Base-by-base conservation (phyloP, 768 basidiomycete genomes). In the Tricholomella constricta region DNA sequence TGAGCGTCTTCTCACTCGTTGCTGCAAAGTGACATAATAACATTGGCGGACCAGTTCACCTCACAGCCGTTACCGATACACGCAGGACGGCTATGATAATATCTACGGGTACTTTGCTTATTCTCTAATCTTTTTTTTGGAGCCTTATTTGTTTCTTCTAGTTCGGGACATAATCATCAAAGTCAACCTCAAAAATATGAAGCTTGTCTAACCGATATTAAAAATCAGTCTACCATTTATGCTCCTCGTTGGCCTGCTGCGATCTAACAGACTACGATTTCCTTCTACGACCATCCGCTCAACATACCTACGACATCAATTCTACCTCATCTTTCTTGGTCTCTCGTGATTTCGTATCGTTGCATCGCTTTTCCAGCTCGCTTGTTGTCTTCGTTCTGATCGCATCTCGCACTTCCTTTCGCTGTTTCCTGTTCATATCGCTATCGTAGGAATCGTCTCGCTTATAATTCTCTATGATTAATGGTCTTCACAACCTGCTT, bases 41-140 rank as follows among this genome's bases (percentile, higher is more conserved):
- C 42, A 36, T 38, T 11, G 37, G 15, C 38, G 31, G 5, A 17
- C 9, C 56, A 92, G 90, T 89, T 48, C 89, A 92, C 68, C 75
- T 85, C 51, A 92, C 90, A 9, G 80, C 88, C 47, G 90, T 92
- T 44, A 90, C 85, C n/a, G 89, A 92, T 70, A 90, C 87, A 53
- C 78, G 80, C 65, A 75, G 78, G 58, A 92, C 90, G 32, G 76
- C 79, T 34, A 85, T 79, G 14, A 91, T 92, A 62, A 91, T 92
- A 60, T 72, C 82, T 29, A 80, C 79, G 55, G 89, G 89, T 90
- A 60, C 52, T 82, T 69, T 12, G 23, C 14, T 11, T 37, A 3
- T 32, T 55, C 45, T 42, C 42, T 32, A 52, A 45, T 59, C 25
- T 19, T 41, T 41, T 34, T 34, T 45, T 14, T 22, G 9, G 2